Percentiles rank a stretch among this genome's conserved stretches.
Evolutionary conservation across 2,329 filamentous ascomycete genomes (phyloP).

Genomic region (Sporothrix pallida): DNA sequence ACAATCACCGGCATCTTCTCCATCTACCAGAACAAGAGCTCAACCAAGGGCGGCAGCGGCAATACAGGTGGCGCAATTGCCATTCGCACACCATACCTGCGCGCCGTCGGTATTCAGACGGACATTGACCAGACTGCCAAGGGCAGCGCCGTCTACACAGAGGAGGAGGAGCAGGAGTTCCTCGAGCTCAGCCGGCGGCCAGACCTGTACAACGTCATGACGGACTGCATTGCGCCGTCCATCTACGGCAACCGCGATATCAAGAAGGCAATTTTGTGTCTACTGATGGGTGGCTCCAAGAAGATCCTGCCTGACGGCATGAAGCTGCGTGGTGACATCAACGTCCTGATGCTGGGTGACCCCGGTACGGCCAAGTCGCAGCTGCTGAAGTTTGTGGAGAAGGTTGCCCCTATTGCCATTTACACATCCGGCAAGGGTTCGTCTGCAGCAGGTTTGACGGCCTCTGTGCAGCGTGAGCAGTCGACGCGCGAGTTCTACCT

Average conservation of each 20-base stretch:
- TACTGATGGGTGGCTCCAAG: slow-evolving; percentile 93
- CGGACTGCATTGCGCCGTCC: slow-evolving; percentile 91
- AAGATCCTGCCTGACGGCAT: slow-evolving; percentile 98
- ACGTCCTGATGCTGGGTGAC: slow-evolving; percentile 93
- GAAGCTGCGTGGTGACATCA: slow-evolving; percentile 97
- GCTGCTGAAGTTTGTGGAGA: slow-evolving; percentile 95
- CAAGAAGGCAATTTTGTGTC: slow-evolving; percentile 94
- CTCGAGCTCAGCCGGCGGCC: slow-evolving; percentile 85
- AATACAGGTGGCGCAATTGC: slow-evolving; percentile 81
- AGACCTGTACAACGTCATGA: slow-evolving; percentile 90
- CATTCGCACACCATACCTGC: slow-evolving; percentile 91
- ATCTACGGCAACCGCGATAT: slow-evolving; percentile 97
- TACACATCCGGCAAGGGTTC: slow-evolving; percentile 99
- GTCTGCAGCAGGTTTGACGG: slow-evolving; percentile 94
- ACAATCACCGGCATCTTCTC: slow-evolving; percentile 97
- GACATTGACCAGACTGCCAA: slow-evolving; percentile 90
- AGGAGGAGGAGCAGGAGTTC: slow-evolving; percentile 98
- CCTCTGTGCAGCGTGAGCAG: slow-evolving; percentile 91
- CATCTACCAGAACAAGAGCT: slow-evolving; percentile 92
- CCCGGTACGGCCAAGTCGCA: slow-evolving; percentile 98
- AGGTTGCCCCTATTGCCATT: slow-evolving; percentile 93
- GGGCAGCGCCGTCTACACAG: slow-evolving; percentile 81
- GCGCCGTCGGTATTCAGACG: slow-evolving; percentile 89
- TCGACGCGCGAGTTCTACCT: slow-evolving; percentile 95
- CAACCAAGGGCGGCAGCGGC: slow-evolving; percentile 64